Evolutionary conservation across 257 asterid species (phyloP).

Genomic region (Ilex asprella): DNA sequence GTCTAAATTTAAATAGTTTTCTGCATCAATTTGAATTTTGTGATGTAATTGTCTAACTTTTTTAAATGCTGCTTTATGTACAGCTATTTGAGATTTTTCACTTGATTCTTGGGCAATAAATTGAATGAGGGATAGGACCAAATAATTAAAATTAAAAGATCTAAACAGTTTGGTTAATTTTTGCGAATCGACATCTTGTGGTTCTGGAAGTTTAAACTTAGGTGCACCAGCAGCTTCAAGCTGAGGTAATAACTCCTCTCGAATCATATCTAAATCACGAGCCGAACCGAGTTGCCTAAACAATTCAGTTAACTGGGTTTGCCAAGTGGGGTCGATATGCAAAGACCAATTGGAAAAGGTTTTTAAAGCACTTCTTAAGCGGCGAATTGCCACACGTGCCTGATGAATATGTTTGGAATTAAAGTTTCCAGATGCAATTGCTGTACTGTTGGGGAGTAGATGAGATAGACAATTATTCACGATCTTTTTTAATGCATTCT

Average conservation of each 20-base stretch:
- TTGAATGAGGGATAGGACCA: background rate
- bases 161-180: too few species aligned
- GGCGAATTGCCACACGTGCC: background rate
- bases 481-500: background rate
- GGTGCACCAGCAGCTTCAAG: background rate
- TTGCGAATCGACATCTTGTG: too few species aligned
- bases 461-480: background rate
- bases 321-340: background rate
- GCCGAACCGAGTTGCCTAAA: background rate
- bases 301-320: background rate
- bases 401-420: background rate
- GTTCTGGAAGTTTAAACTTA: too few species aligned
- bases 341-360: background rate
- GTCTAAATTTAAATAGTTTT: background rate
- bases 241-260: background rate
- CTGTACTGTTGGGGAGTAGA: background rate
- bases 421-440: background rate
- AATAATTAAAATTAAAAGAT: too few species aligned
- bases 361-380: background rate
- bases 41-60: background rate
- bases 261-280: background rate
- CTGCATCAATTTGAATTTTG: background rate
- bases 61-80: background rate
- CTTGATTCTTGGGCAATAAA: background rate
- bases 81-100: background rate